Evolutionary conservation across 1,284 basidiomycete species (phyloP).

Genomic region (Sphagnurus paluster): DNA sequence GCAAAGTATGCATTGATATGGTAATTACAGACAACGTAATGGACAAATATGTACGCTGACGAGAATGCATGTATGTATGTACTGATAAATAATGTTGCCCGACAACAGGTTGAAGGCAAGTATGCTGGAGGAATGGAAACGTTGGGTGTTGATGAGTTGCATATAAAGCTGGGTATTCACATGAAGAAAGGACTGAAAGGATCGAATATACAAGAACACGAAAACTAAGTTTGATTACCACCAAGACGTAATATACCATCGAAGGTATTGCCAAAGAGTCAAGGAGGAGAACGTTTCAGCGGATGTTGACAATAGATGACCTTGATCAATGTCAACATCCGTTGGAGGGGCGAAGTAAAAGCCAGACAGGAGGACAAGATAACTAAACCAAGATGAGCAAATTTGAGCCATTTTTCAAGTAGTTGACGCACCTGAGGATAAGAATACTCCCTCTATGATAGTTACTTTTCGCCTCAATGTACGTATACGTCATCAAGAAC

Average conservation of each 20-base stretch:
- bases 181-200: not conserved
- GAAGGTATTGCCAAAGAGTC: slow-evolving; percentile 34
- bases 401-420: not conserved
- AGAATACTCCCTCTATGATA: slow-evolving; percentile 95
- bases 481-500: slow-evolving; percentile 98
- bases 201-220: not conserved
- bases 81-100: slow-evolving; percentile 17
- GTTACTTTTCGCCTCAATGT: slow-evolving; percentile 97
- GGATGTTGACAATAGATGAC: slow-evolving; percentile 20
- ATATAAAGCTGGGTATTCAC: too few relatives aligned
- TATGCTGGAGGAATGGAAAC: too few relatives aligned
- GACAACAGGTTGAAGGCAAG: slow-evolving; percentile 4
- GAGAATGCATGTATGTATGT: too few relatives aligned
- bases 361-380: slow-evolving; percentile 76
- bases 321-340: slow-evolving; percentile 37
- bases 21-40: too few relatives aligned
- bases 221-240: slow-evolving; percentile 21
- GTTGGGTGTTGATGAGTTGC: too few relatives aligned
- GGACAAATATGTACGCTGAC: slow-evolving; percentile 13
- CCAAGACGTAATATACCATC: slow-evolving; percentile 35
- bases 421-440: slow-evolving; percentile 70
- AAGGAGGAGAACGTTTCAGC: slow-evolving; percentile 35
- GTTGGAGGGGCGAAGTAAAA: slow-evolving; percentile 73
- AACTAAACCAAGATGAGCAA: slow-evolving; percentile 42
- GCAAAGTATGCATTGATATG: slow-evolving; percentile 64